These are phyloP conservation scores for Trichoderma virens DNA, from an alignment of 495 filamentous ascomycete genomes.

Conservation along the genomic window DNA sequence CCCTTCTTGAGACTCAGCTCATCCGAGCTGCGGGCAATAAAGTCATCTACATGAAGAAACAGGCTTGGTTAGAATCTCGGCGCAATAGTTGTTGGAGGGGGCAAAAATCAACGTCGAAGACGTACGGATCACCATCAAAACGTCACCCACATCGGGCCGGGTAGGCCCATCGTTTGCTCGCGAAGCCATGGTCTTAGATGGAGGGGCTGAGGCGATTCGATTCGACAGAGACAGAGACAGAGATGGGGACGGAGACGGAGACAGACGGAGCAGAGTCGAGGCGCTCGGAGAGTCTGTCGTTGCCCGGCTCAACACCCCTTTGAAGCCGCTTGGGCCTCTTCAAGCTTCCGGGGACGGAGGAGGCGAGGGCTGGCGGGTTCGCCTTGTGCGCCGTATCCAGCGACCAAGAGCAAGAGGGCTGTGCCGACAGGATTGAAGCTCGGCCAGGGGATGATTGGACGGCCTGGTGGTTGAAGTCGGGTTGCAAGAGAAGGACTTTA, in stretches of 20 bases:
- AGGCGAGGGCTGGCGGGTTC: neutral
- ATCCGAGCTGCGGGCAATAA: constrained; percentile 80
- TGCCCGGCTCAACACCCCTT: neutral
- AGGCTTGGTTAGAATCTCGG: constrained; percentile 15
- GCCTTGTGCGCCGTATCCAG: neutral
- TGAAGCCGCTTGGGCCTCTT: too few species aligned
- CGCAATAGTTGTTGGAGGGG: neutral
- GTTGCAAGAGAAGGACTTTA: neutral
- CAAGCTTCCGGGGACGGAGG: too few species aligned
- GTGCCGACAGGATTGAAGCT: neutral
- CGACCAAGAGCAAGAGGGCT: neutral
- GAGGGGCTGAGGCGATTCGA: neutral
- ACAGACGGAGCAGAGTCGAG: neutral
- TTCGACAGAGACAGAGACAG: too few species aligned
- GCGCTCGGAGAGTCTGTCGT: too few species aligned
- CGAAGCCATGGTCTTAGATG: constrained; percentile 35
- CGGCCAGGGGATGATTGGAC: constrained; percentile 2
- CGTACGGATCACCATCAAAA: constrained; percentile 72
- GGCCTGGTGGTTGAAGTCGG: constrained; percentile 1
- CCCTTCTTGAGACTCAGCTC: constrained; percentile 83
- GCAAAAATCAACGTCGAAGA: constrained; percentile 18
- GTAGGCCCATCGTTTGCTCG: constrained; percentile 25
- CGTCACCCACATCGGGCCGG: constrained; percentile 57
- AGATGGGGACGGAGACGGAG: neutral
- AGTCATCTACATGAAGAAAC: constrained; percentile 56